Percentiles rank a stretch among this genome's conserved stretches.
Conservation (phyloP, 2,329 filamentous ascomycete genomes). For the Aureobasidium sp. region DNA sequence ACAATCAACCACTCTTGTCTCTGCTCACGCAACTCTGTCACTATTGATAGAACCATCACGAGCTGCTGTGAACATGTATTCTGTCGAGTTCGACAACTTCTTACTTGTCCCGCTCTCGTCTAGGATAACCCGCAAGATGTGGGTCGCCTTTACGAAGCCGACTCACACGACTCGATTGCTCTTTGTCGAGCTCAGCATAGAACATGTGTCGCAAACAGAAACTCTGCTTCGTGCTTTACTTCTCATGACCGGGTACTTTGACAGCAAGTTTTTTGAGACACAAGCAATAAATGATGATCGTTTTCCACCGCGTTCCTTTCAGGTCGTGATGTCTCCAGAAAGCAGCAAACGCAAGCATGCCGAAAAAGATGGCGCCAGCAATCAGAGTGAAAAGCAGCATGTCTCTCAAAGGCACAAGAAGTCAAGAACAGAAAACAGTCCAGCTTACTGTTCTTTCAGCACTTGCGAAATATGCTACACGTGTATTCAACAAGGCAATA, state of each 20-base stretch:
- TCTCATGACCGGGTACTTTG: not conserved
- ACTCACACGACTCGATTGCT: not conserved
- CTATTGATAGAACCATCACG: too few relatives aligned
- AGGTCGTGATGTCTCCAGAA: not conserved
- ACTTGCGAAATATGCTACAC: too few relatives aligned
- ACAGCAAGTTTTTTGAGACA: not conserved
- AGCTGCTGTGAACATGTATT: not conserved
- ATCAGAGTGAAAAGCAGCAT: not conserved
- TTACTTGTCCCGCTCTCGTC: not conserved
- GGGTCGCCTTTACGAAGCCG: not conserved
- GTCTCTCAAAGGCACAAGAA: not conserved
- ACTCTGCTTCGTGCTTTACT: not conserved
- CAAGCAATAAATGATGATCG: not conserved
- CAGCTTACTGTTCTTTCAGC: too few relatives aligned
- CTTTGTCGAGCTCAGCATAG: not conserved
- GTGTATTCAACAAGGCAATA: too few relatives aligned
- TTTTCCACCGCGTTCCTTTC: too few relatives aligned
- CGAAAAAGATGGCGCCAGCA: not conserved
- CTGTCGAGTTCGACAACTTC: not conserved
- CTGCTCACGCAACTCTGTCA: too few relatives aligned
- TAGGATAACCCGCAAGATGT: not conserved
- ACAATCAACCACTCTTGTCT: not conserved
- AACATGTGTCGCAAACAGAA: not conserved
- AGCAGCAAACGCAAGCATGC: not conserved
- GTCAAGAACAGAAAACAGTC: not conserved